A percentile compares a stretch with the other conserved stretches of the same genome.
phyloP scores from a whole-genome alignment of 2,329 filamentous ascomycete genomes.

The Aureobasidium sp. region DNA sequence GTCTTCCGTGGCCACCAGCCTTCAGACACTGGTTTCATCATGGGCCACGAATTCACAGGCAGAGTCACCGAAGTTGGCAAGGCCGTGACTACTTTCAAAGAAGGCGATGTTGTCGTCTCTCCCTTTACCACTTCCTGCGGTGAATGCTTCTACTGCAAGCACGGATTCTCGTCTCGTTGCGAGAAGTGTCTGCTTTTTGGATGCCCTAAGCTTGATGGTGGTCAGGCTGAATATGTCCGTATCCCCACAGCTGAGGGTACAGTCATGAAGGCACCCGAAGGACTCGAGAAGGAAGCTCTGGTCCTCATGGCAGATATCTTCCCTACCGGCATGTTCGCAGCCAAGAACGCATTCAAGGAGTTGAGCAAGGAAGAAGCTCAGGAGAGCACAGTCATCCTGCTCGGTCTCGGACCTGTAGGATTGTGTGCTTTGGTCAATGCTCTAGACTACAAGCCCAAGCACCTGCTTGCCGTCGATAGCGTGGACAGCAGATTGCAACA shows the following conservation, averaged over 20 bases:
- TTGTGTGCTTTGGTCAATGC: slow-evolving; percentile 75
- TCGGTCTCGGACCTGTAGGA: slow-evolving; percentile 74
- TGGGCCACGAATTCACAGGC: slow-evolving; percentile 85
- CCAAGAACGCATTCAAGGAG: slow-evolving; percentile 64
- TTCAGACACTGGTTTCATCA: slow-evolving; percentile 54
- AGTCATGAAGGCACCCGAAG: slow-evolving; percentile 61
- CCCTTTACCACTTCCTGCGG: slow-evolving; percentile 76
- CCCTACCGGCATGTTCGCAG: slow-evolving; percentile 74
- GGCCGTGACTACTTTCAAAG: slow-evolving; percentile 57
- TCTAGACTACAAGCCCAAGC: slow-evolving; percentile 63
- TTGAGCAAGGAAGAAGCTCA: slow-evolving; percentile 48
- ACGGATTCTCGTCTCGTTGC: slow-evolving; percentile 70
- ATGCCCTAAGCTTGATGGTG: slow-evolving; percentile 33
- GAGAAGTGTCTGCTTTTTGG: slow-evolving; percentile 63
- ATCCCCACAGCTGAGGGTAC: slow-evolving; percentile 76
- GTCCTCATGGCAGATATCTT: slow-evolving; percentile 93
- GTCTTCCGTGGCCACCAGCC: slow-evolving; percentile 75
- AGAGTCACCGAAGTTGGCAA: slow-evolving; percentile 59
- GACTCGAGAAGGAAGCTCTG: slow-evolving; percentile 63
- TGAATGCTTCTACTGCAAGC: slow-evolving; percentile 77
- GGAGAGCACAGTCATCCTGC: slow-evolving; percentile 64
- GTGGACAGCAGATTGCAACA: slow-evolving; percentile 51
- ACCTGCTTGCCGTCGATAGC: slow-evolving; percentile 68
- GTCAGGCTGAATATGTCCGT: slow-evolving; percentile 44
- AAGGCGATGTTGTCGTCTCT: slow-evolving; percentile 71